These are phyloP conservation scores for Aspergillus amoenus DNA, from an alignment of 2,329 filamentous ascomycete species.

Conservation along the genomic window DNA sequence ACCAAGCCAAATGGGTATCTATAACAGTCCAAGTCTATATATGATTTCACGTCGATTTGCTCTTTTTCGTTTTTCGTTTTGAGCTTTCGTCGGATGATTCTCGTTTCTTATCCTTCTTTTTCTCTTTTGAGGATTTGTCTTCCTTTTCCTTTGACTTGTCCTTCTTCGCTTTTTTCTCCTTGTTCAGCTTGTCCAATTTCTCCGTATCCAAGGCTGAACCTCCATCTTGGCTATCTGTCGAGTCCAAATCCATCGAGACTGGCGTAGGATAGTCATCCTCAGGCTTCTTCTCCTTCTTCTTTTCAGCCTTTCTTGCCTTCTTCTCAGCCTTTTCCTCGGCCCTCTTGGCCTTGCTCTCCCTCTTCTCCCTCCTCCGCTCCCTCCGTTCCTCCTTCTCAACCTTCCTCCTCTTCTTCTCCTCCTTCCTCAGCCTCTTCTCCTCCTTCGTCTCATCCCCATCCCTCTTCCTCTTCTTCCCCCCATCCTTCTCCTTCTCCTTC, in stretches of 20 bases:
- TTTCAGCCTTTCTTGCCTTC: slow-evolving; percentile 20
- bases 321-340: slow-evolving; percentile 25
- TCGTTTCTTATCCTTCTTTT: slow-evolving; percentile 29
- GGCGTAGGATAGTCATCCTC: slow-evolving; percentile 36
- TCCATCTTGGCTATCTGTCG: slow-evolving; percentile 20
- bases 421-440: slow-evolving; percentile 35
- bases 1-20: slow-evolving; percentile 35
- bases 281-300: slow-evolving; percentile 18
- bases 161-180: slow-evolving; percentile 20
- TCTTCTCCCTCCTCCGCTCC: slow-evolving; percentile 17
- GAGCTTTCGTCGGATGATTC: slow-evolving; percentile 28
- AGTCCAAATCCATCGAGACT: slow-evolving; percentile 25
- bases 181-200: slow-evolving; percentile 23
- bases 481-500: slow-evolving; percentile 37
- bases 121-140: slow-evolving; percentile 21
- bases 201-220: not conserved
- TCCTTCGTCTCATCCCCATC: slow-evolving; percentile 35
- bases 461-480: slow-evolving; percentile 7
- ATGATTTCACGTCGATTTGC: slow-evolving; percentile 37
- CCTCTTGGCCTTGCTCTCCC: slow-evolving; percentile 18
- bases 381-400: slow-evolving; percentile 31
- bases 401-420: slow-evolving; percentile 29
- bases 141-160: slow-evolving; percentile 24
- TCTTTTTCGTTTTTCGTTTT: slow-evolving; percentile 51
- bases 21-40: slow-evolving; percentile 13